These are phyloP conservation scores for Verbascum thapsus DNA, from an alignment of 257 asterid species.

Conservation along the genomic window DNA sequence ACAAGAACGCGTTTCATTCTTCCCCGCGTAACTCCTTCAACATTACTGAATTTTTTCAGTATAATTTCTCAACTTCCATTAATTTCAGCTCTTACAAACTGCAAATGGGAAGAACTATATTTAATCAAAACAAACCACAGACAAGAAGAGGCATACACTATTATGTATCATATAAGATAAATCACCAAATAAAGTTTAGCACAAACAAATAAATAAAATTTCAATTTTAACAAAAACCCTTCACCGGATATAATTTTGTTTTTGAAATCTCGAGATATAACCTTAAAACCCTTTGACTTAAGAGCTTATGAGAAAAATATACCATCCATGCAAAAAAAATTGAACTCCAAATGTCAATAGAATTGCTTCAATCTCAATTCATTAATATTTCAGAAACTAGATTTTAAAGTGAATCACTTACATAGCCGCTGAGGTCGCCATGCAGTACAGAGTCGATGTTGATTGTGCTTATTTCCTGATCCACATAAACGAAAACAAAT, in stretches of 20 bases:
- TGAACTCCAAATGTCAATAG: slow-evolving; percentile 2
- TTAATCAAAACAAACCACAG: background rate
- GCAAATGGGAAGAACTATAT: background rate
- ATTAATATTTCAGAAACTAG: slow-evolving; percentile 3
- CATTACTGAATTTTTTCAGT: slow-evolving; percentile 1
- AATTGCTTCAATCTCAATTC: slow-evolving; percentile 11
- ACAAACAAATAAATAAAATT: background rate
- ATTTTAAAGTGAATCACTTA: slow-evolving; percentile 9
- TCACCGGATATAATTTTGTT: background rate
- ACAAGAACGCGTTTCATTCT: background rate
- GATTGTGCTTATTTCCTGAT: slow-evolving; percentile 20
- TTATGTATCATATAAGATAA: background rate
- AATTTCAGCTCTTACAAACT: background rate
- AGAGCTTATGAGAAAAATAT: background rate
- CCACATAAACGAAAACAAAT: background rate
- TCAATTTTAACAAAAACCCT: no score
- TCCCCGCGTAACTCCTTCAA: background rate
- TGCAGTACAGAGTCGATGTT: background rate
- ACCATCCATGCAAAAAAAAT: no score
- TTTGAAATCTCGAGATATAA: background rate
- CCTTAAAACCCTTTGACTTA: background rate
- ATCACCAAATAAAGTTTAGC: background rate
- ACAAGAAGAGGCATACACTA: no score
- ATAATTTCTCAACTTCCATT: background rate
- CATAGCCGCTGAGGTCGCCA: slow-evolving; percentile 20